These are phyloP conservation scores for Tolypocladium pustulatum DNA, from an alignment of 2,329 filamentous ascomycete species.

Conservation along the genomic window DNA sequence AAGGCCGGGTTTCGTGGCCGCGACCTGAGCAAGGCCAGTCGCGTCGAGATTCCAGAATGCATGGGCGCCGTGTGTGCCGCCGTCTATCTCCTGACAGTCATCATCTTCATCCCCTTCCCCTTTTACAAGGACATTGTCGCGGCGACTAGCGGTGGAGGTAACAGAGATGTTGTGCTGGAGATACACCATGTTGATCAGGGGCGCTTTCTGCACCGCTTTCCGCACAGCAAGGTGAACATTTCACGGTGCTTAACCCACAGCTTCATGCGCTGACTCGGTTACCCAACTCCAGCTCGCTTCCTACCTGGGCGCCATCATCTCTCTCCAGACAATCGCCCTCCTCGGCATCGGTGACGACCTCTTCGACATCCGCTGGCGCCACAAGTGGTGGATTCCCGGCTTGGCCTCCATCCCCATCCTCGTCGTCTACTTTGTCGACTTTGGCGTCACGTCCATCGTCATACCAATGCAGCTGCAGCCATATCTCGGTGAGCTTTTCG, in stretches of 20 bases:
- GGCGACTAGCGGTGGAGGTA: conserved; percentile 86
- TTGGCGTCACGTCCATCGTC: conserved; percentile 91
- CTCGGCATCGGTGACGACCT: conserved; percentile 92
- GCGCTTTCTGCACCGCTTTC: conserved; percentile 81
- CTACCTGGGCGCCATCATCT: conserved; percentile 88
- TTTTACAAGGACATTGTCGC: conserved; percentile 98
- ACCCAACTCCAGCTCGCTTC: conserved; percentile 61
- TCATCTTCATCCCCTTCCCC: conserved; percentile 89
- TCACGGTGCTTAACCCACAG: too few relatives aligned
- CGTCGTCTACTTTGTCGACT: conserved; percentile 96
- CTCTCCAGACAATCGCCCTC: conserved; percentile 80
- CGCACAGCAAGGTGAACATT: conserved; percentile 70
- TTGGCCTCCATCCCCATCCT: conserved; percentile 89
- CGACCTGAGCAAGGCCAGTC: conserved; percentile 65
- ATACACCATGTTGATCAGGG: conserved; percentile 67
- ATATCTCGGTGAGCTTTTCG: conserved; percentile 75
- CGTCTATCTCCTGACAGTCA: conserved; percentile 81
- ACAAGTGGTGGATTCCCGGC: conserved; percentile 96
- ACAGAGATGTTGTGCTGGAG: conserved; percentile 73
- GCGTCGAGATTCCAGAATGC: conserved; percentile 78
- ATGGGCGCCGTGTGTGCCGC: conserved; percentile 93
- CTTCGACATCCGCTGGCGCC: conserved; percentile 96
- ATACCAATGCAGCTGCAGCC: conserved; percentile 76
- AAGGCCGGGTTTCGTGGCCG: conserved; percentile 79
- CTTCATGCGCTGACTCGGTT: neutral